Evolutionary conservation across 305 asterid species (phyloP), one percentile per base, ranked within the genome.

Genomic region (Fraxinus paxiana): DNA sequence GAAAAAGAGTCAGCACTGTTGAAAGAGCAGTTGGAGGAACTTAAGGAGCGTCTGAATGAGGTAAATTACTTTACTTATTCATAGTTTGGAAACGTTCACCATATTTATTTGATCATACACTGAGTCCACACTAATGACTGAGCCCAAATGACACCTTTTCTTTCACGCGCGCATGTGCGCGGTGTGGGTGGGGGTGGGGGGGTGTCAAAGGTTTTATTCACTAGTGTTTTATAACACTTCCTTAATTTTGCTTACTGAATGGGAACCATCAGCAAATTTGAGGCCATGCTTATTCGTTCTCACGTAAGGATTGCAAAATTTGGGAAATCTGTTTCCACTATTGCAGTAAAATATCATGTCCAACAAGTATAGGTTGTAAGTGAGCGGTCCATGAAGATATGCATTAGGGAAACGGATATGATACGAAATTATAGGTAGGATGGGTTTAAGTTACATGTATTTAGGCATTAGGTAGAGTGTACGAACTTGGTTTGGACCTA

Each of bases 1-100:
- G 97, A 96, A 88, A 84, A 89, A 78, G 98, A 92, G 91, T 89
- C 98, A 0, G 86, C 79, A 76, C 67, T 90, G 65, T 83, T 96
- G 87, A 89, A 86, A 84, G 89, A 85, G 80, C 97, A 92, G 88
- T 63, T 91, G 84, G 93, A 90, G 67, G 90, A 89, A 80, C 90
- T 89, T 7, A 89, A 90, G 88, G 87, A 83, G 87, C 88, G 87
- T 81, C 83, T 92, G 84, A 82, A 92, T 81, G 92, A 86, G 97
- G 99, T 96, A 85, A 81, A 48, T 30, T 33, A 38, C 85, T 74
- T 17, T 10, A n/a, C n/a, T 37, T 61, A 24, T 59, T 59, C 37
- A 7, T n/a, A 48, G 31, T 73, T 75, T 76, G 30, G 35, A 61
- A 56, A 75, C 70, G 51, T 69, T 63, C 35, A 75, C 67, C 67